phyloP scores from a whole-genome alignment of 768 basidiomycete genomes.

The Leucocoprinus sp. region DNA sequence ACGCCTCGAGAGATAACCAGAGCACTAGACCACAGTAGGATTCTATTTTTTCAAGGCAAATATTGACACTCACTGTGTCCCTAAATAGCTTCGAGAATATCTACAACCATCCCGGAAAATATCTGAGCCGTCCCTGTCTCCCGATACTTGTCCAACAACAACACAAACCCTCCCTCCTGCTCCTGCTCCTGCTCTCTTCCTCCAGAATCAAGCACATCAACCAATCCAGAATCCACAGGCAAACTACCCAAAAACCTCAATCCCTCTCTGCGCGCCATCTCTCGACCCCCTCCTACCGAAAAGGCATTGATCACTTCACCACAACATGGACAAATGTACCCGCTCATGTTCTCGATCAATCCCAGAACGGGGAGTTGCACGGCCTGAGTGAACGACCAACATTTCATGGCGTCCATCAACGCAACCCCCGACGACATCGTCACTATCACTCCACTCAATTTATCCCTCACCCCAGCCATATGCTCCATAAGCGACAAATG shows the following conservation, averaged over 20 bases:
- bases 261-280: constrained; percentile 71
- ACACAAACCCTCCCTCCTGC: no score
- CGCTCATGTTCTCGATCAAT: constrained; percentile 97
- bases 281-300: constrained; percentile 87
- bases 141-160: no score
- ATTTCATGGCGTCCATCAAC: constrained; percentile 91
- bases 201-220: constrained; percentile 60
- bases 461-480: constrained; percentile 72
- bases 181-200: constrained; percentile 32
- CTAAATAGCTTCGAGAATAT: no score
- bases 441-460: constrained; percentile 81
- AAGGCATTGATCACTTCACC: constrained; percentile 93
- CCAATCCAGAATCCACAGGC: constrained; percentile 90
- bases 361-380: constrained; percentile 84
- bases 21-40: no score
- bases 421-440: no score
- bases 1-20: no score
- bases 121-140: no score
- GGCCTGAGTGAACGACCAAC: constrained; percentile 88
- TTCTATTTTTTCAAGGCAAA: no score
- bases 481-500: constrained; percentile 95
- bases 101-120: no score
- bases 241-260: constrained; percentile 78
- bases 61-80: no score
- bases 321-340: constrained; percentile 99